Evolutionary conservation across 768 basidiomycete genomes (phyloP).

Genomic region (Auriscalpium vulgare): DNA sequence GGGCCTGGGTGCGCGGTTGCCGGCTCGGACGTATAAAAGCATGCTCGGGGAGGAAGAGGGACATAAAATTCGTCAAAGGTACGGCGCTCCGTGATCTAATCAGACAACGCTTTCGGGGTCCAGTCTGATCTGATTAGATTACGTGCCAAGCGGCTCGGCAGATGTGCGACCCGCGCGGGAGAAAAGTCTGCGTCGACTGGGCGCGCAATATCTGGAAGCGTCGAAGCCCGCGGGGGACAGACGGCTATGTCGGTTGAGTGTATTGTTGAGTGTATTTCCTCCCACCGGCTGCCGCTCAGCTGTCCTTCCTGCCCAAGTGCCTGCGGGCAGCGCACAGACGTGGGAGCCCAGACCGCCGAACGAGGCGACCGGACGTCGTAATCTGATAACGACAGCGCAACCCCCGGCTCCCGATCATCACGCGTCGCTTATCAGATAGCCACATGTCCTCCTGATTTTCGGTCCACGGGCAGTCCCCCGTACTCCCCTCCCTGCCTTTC

Average conservation of each 20-base stretch:
- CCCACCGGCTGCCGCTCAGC: no score
- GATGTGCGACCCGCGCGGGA: neutral
- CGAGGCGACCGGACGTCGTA: neutral
- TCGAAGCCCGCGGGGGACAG: neutral
- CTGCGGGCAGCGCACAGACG: no score
- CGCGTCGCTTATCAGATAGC: constrained; percentile 1
- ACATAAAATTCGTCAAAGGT: neutral
- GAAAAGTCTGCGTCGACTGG: no score
- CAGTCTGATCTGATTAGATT: neutral
- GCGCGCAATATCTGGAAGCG: neutral
- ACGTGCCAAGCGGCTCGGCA: neutral
- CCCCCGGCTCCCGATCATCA: neutral
- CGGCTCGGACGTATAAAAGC: constrained; percentile 11
- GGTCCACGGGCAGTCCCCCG: neutral
- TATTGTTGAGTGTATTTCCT: no score
- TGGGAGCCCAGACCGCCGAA: neutral
- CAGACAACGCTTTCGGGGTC: constrained; percentile 1
- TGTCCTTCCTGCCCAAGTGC: no score
- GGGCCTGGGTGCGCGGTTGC: neutral
- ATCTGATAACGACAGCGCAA: neutral
- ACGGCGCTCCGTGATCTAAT: neutral
- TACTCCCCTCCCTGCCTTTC: neutral
- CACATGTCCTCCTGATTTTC: neutral
- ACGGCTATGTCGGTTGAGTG: no score
- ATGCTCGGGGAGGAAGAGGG: neutral